These are phyloP conservation scores for Heterobasidion irregulare DNA, from an alignment of 1,284 basidiomycete species.

Conservation along the genomic window DNA sequence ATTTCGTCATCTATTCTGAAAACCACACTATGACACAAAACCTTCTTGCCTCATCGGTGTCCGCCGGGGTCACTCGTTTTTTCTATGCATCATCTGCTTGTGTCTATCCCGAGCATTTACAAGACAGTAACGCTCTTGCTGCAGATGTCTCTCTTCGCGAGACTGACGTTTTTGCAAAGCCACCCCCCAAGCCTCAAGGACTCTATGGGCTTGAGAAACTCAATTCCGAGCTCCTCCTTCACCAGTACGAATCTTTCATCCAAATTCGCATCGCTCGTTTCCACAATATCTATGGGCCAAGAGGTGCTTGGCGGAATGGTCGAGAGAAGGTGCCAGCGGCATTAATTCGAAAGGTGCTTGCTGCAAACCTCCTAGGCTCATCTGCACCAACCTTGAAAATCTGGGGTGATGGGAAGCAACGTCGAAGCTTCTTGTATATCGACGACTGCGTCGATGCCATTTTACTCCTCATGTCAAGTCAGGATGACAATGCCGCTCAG, in stretches of 20 bases:
- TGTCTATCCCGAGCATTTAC: constrained; percentile 42
- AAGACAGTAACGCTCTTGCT: constrained; percentile 16
- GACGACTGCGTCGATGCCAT: constrained; percentile 43
- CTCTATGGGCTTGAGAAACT: constrained; percentile 55
- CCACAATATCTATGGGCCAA: constrained; percentile 51
- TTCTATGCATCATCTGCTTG: constrained; percentile 54
- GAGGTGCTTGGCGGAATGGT: constrained; percentile 43
- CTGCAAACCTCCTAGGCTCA: constrained; percentile 17
- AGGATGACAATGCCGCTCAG: constrained; percentile 10
- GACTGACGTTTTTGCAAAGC: constrained; percentile 29
- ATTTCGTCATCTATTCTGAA: constrained; percentile 36
- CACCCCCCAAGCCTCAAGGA: constrained; percentile 37
- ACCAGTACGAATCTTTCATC: constrained; percentile 23
- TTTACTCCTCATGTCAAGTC: constrained; percentile 30
- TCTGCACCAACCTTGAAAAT: constrained; percentile 31
- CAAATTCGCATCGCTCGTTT: constrained; percentile 43
- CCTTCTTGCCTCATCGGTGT: constrained; percentile 30
- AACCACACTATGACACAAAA: constrained; percentile 45
- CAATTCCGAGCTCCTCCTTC: constrained; percentile 37
- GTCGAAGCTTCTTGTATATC: constrained; percentile 48
- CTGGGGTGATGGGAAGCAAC: constrained; percentile 47
- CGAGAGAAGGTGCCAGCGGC: constrained; percentile 55
- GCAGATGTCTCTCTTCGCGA: constrained; percentile 38
- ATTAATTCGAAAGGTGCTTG: constrained; percentile 42
- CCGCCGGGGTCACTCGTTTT: constrained; percentile 32